These are phyloP conservation scores for Phyllosticta citribraziliensis DNA, from an alignment of 2,329 filamentous ascomycete genomes.

Conservation along the genomic window DNA sequence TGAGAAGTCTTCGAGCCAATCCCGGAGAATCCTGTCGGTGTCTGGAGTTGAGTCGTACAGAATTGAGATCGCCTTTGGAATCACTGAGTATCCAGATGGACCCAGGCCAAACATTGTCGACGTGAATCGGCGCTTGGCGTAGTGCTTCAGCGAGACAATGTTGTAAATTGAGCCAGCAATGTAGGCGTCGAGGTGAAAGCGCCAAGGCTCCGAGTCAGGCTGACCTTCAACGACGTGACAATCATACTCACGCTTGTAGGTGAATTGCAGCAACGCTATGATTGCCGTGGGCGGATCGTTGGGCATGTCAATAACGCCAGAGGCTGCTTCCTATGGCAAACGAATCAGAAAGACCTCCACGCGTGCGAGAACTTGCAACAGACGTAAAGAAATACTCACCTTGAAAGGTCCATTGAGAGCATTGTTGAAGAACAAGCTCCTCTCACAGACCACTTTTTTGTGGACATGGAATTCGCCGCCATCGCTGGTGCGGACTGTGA, in stretches of 20 bases:
- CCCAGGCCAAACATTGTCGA: no score
- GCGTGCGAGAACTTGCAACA: background rate
- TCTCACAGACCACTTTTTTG: background rate
- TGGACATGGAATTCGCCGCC: background rate
- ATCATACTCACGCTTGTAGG: conserved; percentile 74
- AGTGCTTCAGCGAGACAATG: no score
- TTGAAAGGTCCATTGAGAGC: background rate
- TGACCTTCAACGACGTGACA: no score
- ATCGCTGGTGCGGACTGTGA: background rate
- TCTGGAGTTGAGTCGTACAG: background rate
- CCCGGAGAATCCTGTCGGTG: background rate
- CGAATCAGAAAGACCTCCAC: background rate
- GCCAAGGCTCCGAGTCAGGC: background rate
- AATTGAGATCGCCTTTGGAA: background rate
- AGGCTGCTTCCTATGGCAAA: background rate
- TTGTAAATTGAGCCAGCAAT: no score
- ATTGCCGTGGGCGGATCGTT: conserved; percentile 62
- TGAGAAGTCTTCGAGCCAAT: background rate
- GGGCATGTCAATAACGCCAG: conserved; percentile 50
- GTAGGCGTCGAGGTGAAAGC: no score
- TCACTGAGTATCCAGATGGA: no score
- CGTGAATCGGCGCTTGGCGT: no score
- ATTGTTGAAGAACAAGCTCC: background rate
- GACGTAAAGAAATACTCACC: background rate
- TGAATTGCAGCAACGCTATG: conserved; percentile 69